A percentile compares a stretch with the other conserved stretches of the same genome.
Conservation (phyloP, 164 flowering plant species). For the Echeveria elegans region DNA sequence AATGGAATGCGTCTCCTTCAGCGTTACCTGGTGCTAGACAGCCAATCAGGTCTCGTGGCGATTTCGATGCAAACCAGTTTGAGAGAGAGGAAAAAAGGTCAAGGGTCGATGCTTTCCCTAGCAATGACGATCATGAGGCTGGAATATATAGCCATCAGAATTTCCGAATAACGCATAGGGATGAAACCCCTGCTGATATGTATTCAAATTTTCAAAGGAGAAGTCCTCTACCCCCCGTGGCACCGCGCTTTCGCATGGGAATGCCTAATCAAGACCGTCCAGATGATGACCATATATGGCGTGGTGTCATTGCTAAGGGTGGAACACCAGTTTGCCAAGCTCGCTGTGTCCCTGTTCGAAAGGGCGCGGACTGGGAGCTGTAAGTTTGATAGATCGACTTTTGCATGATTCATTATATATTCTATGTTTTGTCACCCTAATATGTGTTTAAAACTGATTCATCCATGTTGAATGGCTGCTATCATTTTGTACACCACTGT, state of each 20-base stretch:
- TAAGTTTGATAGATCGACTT: conserved; percentile 30
- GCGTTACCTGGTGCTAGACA: conserved; percentile 32
- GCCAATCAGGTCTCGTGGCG: conserved; percentile 35
- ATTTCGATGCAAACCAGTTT: conserved; percentile 39
- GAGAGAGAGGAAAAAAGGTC: conserved; percentile 73
- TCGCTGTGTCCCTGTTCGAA: conserved; percentile 82
- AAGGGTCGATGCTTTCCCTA: conserved; percentile 42
- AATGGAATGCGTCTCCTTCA: conserved; percentile 66
- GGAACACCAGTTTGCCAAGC: conserved; percentile 93
- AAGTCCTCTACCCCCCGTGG: conserved; percentile 27
- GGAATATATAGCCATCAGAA: neutral
- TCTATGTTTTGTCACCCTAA: too few relatives aligned
- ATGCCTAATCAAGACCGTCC: conserved; percentile 25
- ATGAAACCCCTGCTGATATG: conserved; percentile 23
- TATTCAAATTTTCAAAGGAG: conserved; percentile 25
- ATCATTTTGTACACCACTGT: neutral
- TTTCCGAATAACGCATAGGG: conserved; percentile 8
- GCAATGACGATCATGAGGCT: conserved; percentile 29
- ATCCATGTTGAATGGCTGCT: neutral
- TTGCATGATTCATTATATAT: neutral
- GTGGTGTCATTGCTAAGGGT: conserved; percentile 93
- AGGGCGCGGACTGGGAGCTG: conserved; percentile 62
- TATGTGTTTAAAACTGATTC: neutral
- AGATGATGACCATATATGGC: conserved; percentile 69
- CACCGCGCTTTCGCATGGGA: conserved; percentile 18